These are phyloP conservation scores for Hymenoscyphus repandus DNA, from an alignment of 2,329 filamentous ascomycete genomes.

Conservation along the genomic window DNA sequence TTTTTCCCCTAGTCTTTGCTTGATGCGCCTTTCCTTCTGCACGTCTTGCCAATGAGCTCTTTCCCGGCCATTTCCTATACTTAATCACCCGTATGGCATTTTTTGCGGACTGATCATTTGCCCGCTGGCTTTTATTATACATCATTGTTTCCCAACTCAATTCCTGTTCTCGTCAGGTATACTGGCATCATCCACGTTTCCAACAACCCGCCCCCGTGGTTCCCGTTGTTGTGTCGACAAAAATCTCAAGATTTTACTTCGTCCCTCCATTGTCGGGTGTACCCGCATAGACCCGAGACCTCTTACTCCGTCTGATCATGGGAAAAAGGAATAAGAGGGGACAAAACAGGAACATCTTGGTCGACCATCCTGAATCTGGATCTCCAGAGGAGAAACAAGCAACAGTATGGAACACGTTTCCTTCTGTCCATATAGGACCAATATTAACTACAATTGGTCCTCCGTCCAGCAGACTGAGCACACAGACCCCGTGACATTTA, in stretches of 20 bases:
- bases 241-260: conserved; percentile 1
- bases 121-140: conserved; percentile 11
- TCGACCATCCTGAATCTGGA: conserved; percentile 13
- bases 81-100: conserved; percentile 12
- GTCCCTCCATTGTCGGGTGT: conserved; percentile 19
- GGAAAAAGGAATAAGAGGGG: conserved; percentile 24
- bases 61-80: conserved; percentile 8
- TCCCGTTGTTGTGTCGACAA: conserved; percentile 9
- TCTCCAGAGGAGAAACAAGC: conserved; percentile 20
- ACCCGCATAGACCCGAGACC: conserved; percentile 28
- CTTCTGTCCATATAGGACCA: conserved; percentile 27
- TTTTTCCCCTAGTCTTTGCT: conserved; percentile 7
- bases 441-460: conserved; percentile 24
- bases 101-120: conserved; percentile 16
- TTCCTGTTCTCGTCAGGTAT: conserved; percentile 8
- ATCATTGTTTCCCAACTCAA: conserved; percentile 14
- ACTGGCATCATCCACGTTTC: conserved; percentile 9
- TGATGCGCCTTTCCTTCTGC: conserved; percentile 4
- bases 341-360: conserved; percentile 15
- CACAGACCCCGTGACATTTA: conserved; percentile 20
- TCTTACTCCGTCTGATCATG: conserved; percentile 16
- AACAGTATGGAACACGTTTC: conserved; percentile 29
- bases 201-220: conserved; percentile 5
- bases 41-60: conserved; percentile 19
- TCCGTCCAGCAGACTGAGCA: conserved; percentile 21